These are phyloP conservation scores for Neonectria hederae DNA, from an alignment of 2,329 filamentous ascomycete genomes.

Conservation along the genomic window DNA sequence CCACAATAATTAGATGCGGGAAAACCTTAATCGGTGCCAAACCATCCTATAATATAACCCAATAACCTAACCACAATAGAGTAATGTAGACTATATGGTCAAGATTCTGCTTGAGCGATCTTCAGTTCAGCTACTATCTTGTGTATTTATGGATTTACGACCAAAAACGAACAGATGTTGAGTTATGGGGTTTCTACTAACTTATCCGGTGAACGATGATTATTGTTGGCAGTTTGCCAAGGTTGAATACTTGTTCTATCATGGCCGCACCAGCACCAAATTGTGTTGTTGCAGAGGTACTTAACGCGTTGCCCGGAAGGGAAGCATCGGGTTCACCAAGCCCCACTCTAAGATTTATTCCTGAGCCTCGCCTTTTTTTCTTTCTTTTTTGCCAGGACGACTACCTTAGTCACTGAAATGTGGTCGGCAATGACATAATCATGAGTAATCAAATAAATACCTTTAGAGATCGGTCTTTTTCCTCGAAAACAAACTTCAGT, in stretches of 20 bases:
- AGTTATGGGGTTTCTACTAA: neutral
- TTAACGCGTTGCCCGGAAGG: conserved; percentile 32
- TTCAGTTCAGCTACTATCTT: neutral
- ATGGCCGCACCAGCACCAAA: conserved; percentile 1
- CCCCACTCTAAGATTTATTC: too few relatives aligned
- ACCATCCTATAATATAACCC: too few relatives aligned
- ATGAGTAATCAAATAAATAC: too few relatives aligned
- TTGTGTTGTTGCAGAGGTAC: conserved; percentile 28
- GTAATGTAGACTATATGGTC: too few relatives aligned
- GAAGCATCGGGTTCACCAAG: too few relatives aligned
- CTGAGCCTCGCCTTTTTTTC: too few relatives aligned
- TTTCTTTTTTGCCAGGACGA: neutral
- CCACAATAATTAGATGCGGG: too few relatives aligned
- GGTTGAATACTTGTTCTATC: neutral
- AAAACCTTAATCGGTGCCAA: too few relatives aligned
- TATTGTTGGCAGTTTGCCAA: neutral
- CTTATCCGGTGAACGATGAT: neutral
- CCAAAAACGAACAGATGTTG: conserved; percentile 5
- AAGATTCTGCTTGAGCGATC: conserved; percentile 4
- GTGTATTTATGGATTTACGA: neutral
- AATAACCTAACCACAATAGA: too few relatives aligned
- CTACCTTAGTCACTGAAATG: neutral
- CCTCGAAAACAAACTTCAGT: too few relatives aligned
- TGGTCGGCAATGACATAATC: too few relatives aligned
- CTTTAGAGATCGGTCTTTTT: too few relatives aligned